Base-by-base conservation (phyloP, 2,329 filamentous ascomycete species). In the Curvularia sp. region DNA sequence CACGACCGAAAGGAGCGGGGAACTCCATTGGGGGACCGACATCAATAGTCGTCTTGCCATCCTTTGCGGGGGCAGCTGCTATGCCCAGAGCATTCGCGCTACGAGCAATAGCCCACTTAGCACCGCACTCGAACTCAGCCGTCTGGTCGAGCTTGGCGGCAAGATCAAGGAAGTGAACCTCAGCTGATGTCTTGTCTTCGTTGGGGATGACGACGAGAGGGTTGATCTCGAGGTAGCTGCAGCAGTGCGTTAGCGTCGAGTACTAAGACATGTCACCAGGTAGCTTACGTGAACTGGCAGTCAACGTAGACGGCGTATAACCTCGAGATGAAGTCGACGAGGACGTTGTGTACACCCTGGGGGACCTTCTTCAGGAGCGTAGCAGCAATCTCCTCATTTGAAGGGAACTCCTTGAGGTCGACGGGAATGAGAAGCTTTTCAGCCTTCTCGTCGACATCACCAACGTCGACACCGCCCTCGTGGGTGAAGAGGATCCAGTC, bases 401-500 rank as follows among this genome's bases (percentile, higher is more conserved):
- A 97, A 68, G 95, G 95, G 82, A 94, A 99, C 81, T 97, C 84
- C 68, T 89, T 86, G 64, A 99, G 89, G 81, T 98, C 93, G 74
- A 99, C 95, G 72, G 95, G 94, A 74, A 99, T 93, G 77, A 99
- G 84, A 65, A 99, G 87, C 90, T 98, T 99, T 87, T 98, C 92
- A 65, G 95, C 95, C 86, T 99, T 99, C 67, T 89, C 93, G 76
- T 99, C 95, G 69, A 99, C 95, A 88, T 99, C 95, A 79, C 95
- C 95, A 73, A 99, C 95, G 81, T 99, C 95, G 70, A 99, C 93
- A 90, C 95, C 95, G 85, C 95, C 95, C 83, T 99, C 95, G 83
- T 99, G 93, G 75, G 94, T 97, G 86, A 99, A 99, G 77, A 99
- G 92, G 78, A 99, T 97, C 93, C 93, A 98, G 82, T 99, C 95